phyloP scores from a whole-genome alignment of 164 flowering plant species.

The Santalum album region DNA sequence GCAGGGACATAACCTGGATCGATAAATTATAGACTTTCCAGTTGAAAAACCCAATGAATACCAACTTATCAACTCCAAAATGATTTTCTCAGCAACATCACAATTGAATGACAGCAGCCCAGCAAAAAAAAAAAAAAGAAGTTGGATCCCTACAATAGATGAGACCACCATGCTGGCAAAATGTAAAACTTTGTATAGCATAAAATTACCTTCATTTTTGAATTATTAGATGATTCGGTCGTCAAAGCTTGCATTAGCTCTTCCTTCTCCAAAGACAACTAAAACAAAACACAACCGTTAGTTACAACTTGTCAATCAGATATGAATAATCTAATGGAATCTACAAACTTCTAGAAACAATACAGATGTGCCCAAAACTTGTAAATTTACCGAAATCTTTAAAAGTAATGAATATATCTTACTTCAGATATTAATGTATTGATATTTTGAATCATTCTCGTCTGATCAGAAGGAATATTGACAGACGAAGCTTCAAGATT shows the following conservation, averaged over 20 bases:
- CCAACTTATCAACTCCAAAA: too few relatives aligned
- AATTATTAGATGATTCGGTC: constrained; percentile 54
- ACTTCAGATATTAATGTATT: constrained; percentile 82
- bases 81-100: not conserved
- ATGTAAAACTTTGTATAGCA: constrained; percentile 7
- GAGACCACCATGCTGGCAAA: too few relatives aligned
- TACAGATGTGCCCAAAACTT: too few relatives aligned
- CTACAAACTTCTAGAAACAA: too few relatives aligned
- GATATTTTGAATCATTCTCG: constrained; percentile 66
- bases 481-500: constrained; percentile 30
- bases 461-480: constrained; percentile 67
- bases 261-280: constrained; percentile 86
- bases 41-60: too few relatives aligned
- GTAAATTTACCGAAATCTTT: too few relatives aligned
- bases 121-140: too few relatives aligned
- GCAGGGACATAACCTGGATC: too few relatives aligned
- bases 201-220: constrained; percentile 57
- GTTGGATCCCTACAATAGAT: too few relatives aligned
- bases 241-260: constrained; percentile 55
- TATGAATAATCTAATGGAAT: not conserved
- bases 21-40: too few relatives aligned
- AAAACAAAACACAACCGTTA: constrained; percentile 13
- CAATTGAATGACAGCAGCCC: not conserved
- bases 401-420: constrained; percentile 2
- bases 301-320: not conserved